These are phyloP conservation scores for Pulicaria dysenterica DNA, from an alignment of 129 eudicot species.

Conservation along the genomic window DNA sequence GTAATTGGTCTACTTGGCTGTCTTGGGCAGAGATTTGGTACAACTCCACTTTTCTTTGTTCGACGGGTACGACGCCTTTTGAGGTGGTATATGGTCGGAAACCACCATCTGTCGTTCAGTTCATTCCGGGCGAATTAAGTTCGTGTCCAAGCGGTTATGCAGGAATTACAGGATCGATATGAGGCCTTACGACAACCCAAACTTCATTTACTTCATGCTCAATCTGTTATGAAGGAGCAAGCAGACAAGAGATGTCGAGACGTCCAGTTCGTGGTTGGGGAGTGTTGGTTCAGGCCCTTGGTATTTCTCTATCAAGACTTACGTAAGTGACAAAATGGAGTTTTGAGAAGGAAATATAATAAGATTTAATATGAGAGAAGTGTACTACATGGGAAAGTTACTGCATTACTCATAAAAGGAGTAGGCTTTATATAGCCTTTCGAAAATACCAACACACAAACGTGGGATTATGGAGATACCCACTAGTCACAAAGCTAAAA, in stretches of 20 bases:
- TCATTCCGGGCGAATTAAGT: background rate
- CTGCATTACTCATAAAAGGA: too few species aligned
- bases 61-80: background rate
- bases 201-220: background rate
- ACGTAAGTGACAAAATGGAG: too few species aligned
- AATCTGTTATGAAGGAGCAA: background rate
- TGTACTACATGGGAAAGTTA: too few species aligned
- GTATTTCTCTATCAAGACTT: too few species aligned
- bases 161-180: background rate
- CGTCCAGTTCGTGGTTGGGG: background rate
- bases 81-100: background rate
- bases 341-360: too few species aligned
- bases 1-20: background rate
- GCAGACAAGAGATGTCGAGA: background rate
- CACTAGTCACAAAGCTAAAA: too few species aligned
- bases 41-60: background rate
- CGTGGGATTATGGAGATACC: too few species aligned
- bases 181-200: background rate
- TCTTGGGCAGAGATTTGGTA: constrained; percentile 7
- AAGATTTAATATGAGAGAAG: too few species aligned
- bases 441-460: too few species aligned
- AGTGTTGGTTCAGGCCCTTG: too few species aligned
- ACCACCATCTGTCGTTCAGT: background rate
- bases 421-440: too few species aligned
- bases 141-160: background rate